Conservation (phyloP, 2,329 filamentous ascomycete species). For the Trichoderma endophyticum region DNA sequence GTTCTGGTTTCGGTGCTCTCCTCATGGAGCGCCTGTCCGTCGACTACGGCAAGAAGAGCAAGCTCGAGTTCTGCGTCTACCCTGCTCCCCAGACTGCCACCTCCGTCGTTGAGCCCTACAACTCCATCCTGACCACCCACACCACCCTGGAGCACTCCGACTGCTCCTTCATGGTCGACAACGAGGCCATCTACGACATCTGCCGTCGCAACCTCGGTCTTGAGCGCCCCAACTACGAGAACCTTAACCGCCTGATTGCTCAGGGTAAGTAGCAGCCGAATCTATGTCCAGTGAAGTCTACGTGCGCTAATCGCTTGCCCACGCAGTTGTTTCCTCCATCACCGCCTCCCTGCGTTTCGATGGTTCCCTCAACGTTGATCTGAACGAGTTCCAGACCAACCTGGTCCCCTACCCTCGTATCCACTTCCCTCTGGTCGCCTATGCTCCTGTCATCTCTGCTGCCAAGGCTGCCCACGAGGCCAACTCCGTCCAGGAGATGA, state of each 20-base stretch:
- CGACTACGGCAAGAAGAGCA: slow-evolving; percentile 99
- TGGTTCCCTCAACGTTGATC: slow-evolving; percentile 96
- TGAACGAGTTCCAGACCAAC: slow-evolving; percentile 99
- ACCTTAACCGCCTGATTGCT: slow-evolving; percentile 97
- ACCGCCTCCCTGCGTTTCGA: slow-evolving; percentile 98
- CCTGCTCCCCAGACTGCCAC: slow-evolving; percentile 95
- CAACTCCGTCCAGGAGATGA: slow-evolving; percentile 98
- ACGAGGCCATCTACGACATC: slow-evolving; percentile 99
- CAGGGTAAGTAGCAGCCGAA: slow-evolving; percentile 60
- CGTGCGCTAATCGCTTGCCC: background rate
- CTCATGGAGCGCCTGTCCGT: slow-evolving; percentile 98
- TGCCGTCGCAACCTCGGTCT: slow-evolving; percentile 97
- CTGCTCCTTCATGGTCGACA: slow-evolving; percentile 99
- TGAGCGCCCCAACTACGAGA: slow-evolving; percentile 96
- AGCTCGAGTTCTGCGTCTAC: slow-evolving; percentile 99
- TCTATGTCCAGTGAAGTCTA: background rate
- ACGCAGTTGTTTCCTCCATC: slow-evolving; percentile 89
- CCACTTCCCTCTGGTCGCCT: slow-evolving; percentile 97
- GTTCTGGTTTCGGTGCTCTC: slow-evolving; percentile 96
- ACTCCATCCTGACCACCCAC: slow-evolving; percentile 98
- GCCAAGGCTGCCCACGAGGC: slow-evolving; percentile 96
- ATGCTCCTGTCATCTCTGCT: slow-evolving; percentile 89
- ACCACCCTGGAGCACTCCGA: slow-evolving; percentile 99
- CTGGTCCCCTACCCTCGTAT: slow-evolving; percentile 98
- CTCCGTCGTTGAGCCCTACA: slow-evolving; percentile 98